These are phyloP conservation scores for Colletotrichum sp. DNA, from an alignment of 2,329 filamentous ascomycete species.

Conservation along the genomic window DNA sequence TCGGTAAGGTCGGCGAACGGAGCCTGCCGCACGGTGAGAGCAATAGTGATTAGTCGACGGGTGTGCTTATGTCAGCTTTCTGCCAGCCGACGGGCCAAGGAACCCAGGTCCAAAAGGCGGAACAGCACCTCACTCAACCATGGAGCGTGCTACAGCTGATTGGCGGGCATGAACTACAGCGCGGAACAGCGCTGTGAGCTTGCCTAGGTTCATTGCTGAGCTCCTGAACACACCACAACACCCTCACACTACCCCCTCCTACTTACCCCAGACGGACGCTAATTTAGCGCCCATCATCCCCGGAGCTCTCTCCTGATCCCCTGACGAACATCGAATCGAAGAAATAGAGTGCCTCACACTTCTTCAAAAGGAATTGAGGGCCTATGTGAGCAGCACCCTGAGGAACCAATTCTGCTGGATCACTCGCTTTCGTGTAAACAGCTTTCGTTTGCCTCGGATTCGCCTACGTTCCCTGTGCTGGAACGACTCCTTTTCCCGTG, in stretches of 20 bases:
- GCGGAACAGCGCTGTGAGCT: background rate
- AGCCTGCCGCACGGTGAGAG: background rate
- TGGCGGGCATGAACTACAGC: background rate
- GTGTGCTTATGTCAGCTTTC: conserved; percentile 3
- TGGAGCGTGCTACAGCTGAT: background rate
- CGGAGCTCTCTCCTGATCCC: background rate
- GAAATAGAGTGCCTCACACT: background rate
- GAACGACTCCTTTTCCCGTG: background rate
- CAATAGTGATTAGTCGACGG: conserved; percentile 7
- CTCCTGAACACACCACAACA: background rate
- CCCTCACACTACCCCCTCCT: background rate
- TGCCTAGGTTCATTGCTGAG: background rate
- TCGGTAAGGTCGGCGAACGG: conserved; percentile 10
- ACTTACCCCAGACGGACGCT: background rate
- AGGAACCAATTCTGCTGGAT: background rate
- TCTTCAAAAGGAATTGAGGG: background rate
- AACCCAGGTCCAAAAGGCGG: background rate
- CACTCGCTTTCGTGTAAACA: background rate
- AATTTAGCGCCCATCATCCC: background rate
- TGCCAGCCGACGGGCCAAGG: background rate
- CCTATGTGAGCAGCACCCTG: background rate
- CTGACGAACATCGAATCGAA: background rate
- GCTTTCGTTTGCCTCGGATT: background rate
- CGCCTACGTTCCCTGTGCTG: background rate
- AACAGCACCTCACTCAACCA: background rate